Evolutionary conservation across 164 flowering plant species (phyloP).

Genomic region (Santalum album): DNA sequence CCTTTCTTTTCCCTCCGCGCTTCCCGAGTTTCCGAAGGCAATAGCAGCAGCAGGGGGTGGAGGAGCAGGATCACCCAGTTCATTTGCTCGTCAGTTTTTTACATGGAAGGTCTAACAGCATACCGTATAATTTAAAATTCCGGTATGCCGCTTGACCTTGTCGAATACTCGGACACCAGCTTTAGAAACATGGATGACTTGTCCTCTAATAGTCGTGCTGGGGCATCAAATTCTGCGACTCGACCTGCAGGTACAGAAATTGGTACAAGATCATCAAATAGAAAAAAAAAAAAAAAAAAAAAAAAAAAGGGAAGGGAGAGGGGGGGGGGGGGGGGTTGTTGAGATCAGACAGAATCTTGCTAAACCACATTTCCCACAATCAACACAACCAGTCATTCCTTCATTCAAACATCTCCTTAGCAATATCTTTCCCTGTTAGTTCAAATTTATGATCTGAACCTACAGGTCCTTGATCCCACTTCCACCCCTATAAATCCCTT

Average conservation of each 20-base stretch:
- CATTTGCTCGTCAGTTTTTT: constrained; percentile 6
- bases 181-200: constrained; percentile 82
- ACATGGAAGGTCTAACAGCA: constrained; percentile 1
- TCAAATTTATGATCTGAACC: too few species aligned
- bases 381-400: too few species aligned
- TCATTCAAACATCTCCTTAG: too few species aligned
- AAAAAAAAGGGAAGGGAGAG: too few species aligned
- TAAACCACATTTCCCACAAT: too few species aligned
- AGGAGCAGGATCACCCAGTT: neutral
- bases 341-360: too few species aligned
- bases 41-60: constrained; percentile 10
- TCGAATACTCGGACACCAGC: constrained; percentile 81
- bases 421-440: too few species aligned
- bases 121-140: constrained; percentile 34
- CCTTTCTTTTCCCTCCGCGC: neutral
- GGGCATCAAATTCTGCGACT: constrained; percentile 86
- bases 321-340: too few species aligned
- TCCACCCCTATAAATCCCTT: too few species aligned
- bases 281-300: too few species aligned
- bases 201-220: constrained; percentile 68
- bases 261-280: too few species aligned
- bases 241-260: constrained; percentile 43
- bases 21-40: constrained; percentile 11
- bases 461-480: too few species aligned
- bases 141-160: constrained; percentile 75